Evolutionary conservation across 805 yeast species (phyloP).

Genomic region (Metschnikowia bowlesiae): DNA sequence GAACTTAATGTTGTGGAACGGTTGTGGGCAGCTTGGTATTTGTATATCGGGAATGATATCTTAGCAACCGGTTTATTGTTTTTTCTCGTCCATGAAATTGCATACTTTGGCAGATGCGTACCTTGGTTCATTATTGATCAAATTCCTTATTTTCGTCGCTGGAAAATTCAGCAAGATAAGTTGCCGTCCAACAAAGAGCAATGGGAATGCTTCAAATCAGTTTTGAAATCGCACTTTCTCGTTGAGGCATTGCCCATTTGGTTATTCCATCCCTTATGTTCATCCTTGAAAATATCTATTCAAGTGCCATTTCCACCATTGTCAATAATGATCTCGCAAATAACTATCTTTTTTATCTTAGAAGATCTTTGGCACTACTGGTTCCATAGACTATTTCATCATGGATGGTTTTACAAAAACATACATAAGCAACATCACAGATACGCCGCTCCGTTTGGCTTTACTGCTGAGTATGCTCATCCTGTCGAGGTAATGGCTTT

Average conservation of each 20-base stretch:
- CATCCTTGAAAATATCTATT: constrained; percentile 68
- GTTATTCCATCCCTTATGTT: constrained; percentile 93
- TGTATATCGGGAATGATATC: constrained; percentile 78
- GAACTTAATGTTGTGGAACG: constrained; percentile 44
- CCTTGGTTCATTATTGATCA: constrained; percentile 91
- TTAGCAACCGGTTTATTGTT: constrained; percentile 89
- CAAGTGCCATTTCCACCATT: constrained; percentile 81
- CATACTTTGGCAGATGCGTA: constrained; percentile 87
- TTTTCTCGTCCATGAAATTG: constrained; percentile 76
- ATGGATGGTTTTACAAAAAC: constrained; percentile 82
- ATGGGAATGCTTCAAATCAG: constrained; percentile 86
- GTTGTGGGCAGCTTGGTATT: constrained; percentile 87
- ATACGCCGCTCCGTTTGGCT: constrained; percentile 96
- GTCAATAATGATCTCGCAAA: constrained; percentile 57
- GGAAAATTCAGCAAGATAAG: constrained; percentile 85
- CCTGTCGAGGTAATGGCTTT: constrained; percentile 87
- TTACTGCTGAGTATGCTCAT: constrained; percentile 97
- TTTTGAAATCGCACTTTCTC: constrained; percentile 78
- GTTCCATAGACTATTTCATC: constrained; percentile 88
- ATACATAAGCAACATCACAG: constrained; percentile 97
- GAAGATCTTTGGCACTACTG: constrained; percentile 98
- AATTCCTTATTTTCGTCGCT: constrained; percentile 79
- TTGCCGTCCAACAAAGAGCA: constrained; percentile 79
- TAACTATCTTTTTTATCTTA: constrained; percentile 70
- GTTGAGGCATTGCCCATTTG: constrained; percentile 96